These are phyloP conservation scores for Herpetomonas tarakana DNA, from an alignment of 208 protist genomes.

Conservation along the genomic window DNA sequence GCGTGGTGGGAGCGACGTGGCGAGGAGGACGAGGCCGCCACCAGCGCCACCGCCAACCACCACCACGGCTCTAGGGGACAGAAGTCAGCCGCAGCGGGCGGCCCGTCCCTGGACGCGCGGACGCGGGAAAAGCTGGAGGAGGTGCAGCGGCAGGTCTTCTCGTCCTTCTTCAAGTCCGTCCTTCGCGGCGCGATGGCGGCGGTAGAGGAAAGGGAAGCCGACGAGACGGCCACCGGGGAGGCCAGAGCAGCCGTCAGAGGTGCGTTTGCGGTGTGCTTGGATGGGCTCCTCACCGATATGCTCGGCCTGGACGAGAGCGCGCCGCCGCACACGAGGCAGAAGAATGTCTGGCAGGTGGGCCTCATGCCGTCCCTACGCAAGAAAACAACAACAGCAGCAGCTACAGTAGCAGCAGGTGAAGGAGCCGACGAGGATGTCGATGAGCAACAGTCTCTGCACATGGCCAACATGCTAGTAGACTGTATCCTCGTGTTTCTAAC, in stretches of 20 bases:
- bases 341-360: too few relatives aligned
- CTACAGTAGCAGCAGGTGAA: too few relatives aligned
- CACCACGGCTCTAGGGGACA: neutral
- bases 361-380: too few relatives aligned
- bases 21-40: constrained; percentile 14
- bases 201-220: neutral
- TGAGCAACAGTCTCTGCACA: too few relatives aligned
- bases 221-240: neutral
- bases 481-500: too few relatives aligned
- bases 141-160: constrained; percentile 28
- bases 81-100: constrained; percentile 2
- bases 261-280: too few relatives aligned
- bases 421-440: too few relatives aligned
- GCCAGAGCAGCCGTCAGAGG: too few relatives aligned
- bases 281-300: neutral
- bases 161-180: constrained; percentile 21
- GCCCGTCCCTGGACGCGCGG: neutral
- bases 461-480: too few relatives aligned
- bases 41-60: neutral
- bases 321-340: too few relatives aligned
- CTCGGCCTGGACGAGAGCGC: too few relatives aligned
- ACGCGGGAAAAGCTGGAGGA: constrained; percentile 3
- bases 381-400: too few relatives aligned
- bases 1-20: constrained; percentile 33
- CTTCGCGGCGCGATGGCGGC: constrained; percentile 9